These are phyloP conservation scores for Xylaria nigripes DNA, from an alignment of 495 filamentous ascomycete genomes.

Conservation along the genomic window DNA sequence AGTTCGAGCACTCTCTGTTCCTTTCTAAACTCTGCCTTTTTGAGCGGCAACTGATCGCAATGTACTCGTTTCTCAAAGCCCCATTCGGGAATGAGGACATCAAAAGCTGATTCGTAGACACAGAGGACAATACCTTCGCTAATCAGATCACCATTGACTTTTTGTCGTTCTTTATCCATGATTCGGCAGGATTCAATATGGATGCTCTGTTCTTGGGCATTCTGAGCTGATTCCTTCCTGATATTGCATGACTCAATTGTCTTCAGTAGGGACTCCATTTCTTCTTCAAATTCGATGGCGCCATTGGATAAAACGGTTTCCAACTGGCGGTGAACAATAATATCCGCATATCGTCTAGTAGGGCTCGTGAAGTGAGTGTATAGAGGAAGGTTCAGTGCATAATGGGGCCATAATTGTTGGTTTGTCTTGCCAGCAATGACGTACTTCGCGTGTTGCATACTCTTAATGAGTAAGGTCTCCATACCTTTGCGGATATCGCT, in stretches of 20 bases:
- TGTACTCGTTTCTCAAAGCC: conserved; percentile 99
- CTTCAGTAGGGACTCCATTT: conserved; percentile 80
- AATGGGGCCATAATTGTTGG: conserved; percentile 73
- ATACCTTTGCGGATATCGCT: conserved; percentile 87
- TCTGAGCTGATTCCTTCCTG: conserved; percentile 97
- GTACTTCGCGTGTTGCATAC: conserved; percentile 95
- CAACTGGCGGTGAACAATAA: conserved; percentile 92
- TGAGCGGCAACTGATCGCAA: conserved; percentile 93
- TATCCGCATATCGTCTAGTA: conserved; percentile 87
- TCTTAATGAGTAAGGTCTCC: conserved; percentile 89
- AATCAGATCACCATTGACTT: conserved; percentile 84
- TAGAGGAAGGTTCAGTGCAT: conserved; percentile 81
- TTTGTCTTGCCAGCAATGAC: conserved; percentile 67
- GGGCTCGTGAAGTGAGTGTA: conserved; percentile 98
- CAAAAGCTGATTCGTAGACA: conserved; percentile 97
- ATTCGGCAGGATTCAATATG: conserved; percentile 94
- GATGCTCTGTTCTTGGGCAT: conserved; percentile 95
- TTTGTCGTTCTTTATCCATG: conserved; percentile 81
- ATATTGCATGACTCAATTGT: conserved; percentile 94
- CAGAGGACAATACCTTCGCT: conserved; percentile 94
- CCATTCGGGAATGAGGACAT: conserved; percentile 95
- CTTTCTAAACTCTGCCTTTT: conserved; percentile 98
- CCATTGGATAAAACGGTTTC: conserved; percentile 79
- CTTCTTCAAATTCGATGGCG: conserved; percentile 77
- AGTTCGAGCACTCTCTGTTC: conserved; percentile 86